Evolutionary conservation across 306 rosid genomes (phyloP), one percentile per base, ranked within the genome.

Genomic region (Sechiopsis laciniata): DNA sequence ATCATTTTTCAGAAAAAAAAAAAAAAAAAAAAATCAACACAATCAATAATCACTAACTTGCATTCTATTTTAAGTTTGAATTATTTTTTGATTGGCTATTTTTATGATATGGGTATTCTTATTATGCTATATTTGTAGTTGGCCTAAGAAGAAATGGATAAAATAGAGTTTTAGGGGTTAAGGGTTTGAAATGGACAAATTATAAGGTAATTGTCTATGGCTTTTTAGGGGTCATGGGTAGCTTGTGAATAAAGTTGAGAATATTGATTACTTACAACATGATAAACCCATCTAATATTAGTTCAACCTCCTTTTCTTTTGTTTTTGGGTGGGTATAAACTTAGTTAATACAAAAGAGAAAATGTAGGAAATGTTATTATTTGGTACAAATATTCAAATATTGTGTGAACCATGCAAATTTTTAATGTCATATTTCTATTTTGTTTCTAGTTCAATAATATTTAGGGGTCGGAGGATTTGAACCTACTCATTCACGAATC

Each of bases 361-460:
- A 7, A 0, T 0, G 15, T 6, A 9, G 6, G 32, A 61, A 26
- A 32, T 61, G 29, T 26, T 59, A 59, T 59, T 12, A 14, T 61
- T 61, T 61, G 67, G 45, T 26, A 29, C 11, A 61, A 26, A 26
- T 61, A 61, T 13, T 60, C 66, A 60, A 60, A 60, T 60, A 26
- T 58, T 22, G 37, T 59, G 26, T 16, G 2, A 59, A 4, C n/a
- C n/a, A 22, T 32, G 37, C 37, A 32, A 22, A 0, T 56, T 6
- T 55, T 56, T 20, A 10, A 3, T 20, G 10, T 56, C 21, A 29
- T 56, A 7, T 55, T 19, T 55, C 55, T 17, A 26, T 26, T 26
- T 26, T 26, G 29, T 26, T 26, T 26, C 29, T 1, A 26, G 29
- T 26, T 26, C 29, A 26, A 26, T 2, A 26, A 26, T 2, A 26